Evolutionary conservation across 768 basidiomycete species (phyloP), one percentile per base, ranked within the genome.

Genomic region (Phlebiopsis gigantea): DNA sequence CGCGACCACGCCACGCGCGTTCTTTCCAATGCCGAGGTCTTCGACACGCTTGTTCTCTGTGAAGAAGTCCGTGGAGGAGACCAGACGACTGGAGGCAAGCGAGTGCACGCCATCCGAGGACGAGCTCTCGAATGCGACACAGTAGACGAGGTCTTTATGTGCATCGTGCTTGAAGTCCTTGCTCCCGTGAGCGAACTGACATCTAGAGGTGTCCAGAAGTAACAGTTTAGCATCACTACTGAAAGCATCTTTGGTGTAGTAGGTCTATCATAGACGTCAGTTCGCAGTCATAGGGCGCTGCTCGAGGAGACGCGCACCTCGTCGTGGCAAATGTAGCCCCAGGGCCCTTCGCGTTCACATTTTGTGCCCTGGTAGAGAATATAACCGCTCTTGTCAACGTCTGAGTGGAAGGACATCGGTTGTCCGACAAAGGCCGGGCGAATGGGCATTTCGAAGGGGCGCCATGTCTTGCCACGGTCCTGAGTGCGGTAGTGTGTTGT

Each of bases 131-230:
- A 81, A 95, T 1, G 84, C 95, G 60, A 96, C 87, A 67, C 97
- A 98, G 73, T 88, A 95, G 65, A 98, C 80, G 21, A 93, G 79
- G 63, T 93, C 81, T 2, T 75, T 64, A 53, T 85, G 81, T 5
- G 90, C 89, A 10, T 84, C 79, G 60, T 88, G 85, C 66, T 86
- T 85, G 76, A 96, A 93, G 56, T 90, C 86, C 50, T 78, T 78
- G 67, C 85, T 87, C 64, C 90, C 87, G 67, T 96, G 90, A 0
- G 94, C 96, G 65, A 95, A 99, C 62, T 88, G 81, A 70, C 97
- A 99, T 5, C 81, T 76, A 0, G 85, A 76, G 0, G 88, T 90
- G 61, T 94, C 87, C 0, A 71, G 64, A 14, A 95, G 75, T 24
- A 99, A 80, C 1, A 76, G 67, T 53, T 80, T 66, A 0, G 86